Evolutionary conservation across 2,329 filamentous ascomycete species (phyloP), one percentile per base, ranked within the genome.

Genomic region (Pleurostoma richardsiae): DNA sequence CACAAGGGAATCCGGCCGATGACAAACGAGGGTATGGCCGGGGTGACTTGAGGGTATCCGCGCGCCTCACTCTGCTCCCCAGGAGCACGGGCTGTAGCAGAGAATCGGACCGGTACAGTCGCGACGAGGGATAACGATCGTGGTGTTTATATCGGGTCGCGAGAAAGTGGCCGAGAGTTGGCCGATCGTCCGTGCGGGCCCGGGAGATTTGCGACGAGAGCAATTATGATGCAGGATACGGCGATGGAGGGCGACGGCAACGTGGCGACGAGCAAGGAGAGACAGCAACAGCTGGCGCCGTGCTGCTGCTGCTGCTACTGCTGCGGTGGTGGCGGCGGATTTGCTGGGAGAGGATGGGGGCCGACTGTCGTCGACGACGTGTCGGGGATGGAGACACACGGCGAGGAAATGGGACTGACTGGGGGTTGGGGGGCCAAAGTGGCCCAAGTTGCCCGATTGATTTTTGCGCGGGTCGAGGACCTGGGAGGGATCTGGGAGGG

Each of bases 341-440:
- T 19, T 19, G 19, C 19, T 36, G 33, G 33, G 33, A 36, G 8
- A 36, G n/a, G 33, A 8, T n/a, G 33, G 8, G n/a, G 33, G n/a
- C 8, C 8, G 33, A 36, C 33, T 19, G 27, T 39, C 51, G 54
- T 50, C 54, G 50, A 45, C 53, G 56, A 56, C 56, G 56, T 56
- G 56, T 57, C 56, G 54, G 52, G 53, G 56, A 44, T 40, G 44
- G 49, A 52, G 50, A n/a, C 33, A 36, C 33, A 36, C 8, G n/a
- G 33, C 33, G n/a, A 36, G n/a, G 33, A 36, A 36, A 36, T n/a
- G 33, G 33, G 33, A n/a, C 52, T 54, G 50, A 43, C 38, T 51
- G 56, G 56, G 56, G 54, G 54, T 55, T 55, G 53, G 54, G 52
- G 53, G 40, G 26, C 31, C 39, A 43, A 42, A n/a, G 33, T n/a